Percentiles rank a stretch among this genome's conserved stretches.
Evolutionary conservation across 148 eudicot species (phyloP).

Genomic region (Vaccinium corymbosum): DNA sequence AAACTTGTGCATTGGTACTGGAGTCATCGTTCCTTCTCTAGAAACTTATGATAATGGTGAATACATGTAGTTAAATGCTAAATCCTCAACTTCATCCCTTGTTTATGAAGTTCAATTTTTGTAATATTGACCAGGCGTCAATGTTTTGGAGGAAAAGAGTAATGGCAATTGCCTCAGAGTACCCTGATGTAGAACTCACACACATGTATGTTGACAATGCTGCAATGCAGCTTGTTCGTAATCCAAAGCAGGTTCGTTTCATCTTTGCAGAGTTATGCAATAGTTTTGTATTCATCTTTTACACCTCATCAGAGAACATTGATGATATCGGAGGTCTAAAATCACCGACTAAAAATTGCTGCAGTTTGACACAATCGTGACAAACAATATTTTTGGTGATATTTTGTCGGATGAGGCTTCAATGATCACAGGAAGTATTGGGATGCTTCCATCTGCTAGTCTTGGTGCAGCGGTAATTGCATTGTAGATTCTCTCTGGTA

Average conservation of each 20-base stretch:
- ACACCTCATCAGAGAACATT: neutral
- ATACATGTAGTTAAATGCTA: neutral
- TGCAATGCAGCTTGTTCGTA: slow-evolving; percentile 96
- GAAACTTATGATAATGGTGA: neutral
- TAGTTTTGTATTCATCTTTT: slow-evolving; percentile 3
- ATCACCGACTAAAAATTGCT: slow-evolving; percentile 6
- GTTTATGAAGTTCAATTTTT: neutral
- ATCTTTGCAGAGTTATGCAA: neutral
- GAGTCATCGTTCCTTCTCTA: too few relatives aligned
- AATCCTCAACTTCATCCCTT: neutral
- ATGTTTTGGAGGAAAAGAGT: slow-evolving; percentile 96
- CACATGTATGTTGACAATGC: slow-evolving; percentile 99
- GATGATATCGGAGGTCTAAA: neutral
- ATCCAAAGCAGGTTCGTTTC: slow-evolving; percentile 77
- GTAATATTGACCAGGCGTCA: slow-evolving; percentile 56
- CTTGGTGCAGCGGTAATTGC: slow-evolving; percentile 62
- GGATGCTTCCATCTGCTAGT: slow-evolving; percentile 98
- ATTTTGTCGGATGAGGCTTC: slow-evolving; percentile 95
- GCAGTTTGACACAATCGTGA: slow-evolving; percentile 96
- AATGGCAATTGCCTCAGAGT: slow-evolving; percentile 60
- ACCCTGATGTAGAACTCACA: slow-evolving; percentile 91
- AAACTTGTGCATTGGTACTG: neutral
- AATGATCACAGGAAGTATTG: slow-evolving; percentile 96
- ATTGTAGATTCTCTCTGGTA: neutral
- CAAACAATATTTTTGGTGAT: slow-evolving; percentile 94